Percentiles rank a stretch among this genome's conserved stretches.
Conservation (phyloP, 2,329 filamentous ascomycete species). For the Acarospora socialis region DNA sequence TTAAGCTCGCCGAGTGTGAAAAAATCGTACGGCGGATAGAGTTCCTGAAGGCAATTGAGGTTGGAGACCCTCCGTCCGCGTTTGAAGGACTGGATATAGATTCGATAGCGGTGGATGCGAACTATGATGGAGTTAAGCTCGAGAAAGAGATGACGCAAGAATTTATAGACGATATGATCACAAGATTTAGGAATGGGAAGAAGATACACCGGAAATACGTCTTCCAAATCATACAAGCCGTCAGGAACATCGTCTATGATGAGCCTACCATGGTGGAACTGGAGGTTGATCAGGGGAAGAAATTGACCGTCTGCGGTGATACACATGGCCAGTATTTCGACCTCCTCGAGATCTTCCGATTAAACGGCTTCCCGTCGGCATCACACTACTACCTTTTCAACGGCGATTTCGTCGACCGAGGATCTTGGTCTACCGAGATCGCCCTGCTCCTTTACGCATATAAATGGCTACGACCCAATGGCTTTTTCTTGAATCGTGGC, state of each 20-base stretch:
- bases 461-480: conserved; percentile 82
- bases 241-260: conserved; percentile 77
- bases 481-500: conserved; percentile 90
- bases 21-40: conserved; percentile 85
- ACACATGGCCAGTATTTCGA: conserved; percentile 98
- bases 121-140: conserved; percentile 72
- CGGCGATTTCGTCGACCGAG: conserved; percentile 94
- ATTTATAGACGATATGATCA: conserved; percentile 94
- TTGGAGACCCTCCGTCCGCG: conserved; percentile 81
- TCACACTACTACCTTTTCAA: conserved; percentile 95
- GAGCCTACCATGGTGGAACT: conserved; percentile 97
- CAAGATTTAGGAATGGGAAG: conserved; percentile 91
- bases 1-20: conserved; percentile 85
- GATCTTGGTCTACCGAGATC: conserved; percentile 97
- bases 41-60: conserved; percentile 89
- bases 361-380: conserved; percentile 72
- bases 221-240: conserved; percentile 85
- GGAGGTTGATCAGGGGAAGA: conserved; percentile 59
- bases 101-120: conserved; percentile 64
- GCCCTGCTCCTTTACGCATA: conserved; percentile 86
- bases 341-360: conserved; percentile 84
- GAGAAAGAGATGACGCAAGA: conserved; percentile 82
- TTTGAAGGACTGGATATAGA: conserved; percentile 83
- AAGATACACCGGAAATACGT: conserved; percentile 93
- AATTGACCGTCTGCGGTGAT: conserved; percentile 90